Conservation (phyloP, 2,329 filamentous ascomycete genomes). For the Sarocladiaceae sp. region DNA sequence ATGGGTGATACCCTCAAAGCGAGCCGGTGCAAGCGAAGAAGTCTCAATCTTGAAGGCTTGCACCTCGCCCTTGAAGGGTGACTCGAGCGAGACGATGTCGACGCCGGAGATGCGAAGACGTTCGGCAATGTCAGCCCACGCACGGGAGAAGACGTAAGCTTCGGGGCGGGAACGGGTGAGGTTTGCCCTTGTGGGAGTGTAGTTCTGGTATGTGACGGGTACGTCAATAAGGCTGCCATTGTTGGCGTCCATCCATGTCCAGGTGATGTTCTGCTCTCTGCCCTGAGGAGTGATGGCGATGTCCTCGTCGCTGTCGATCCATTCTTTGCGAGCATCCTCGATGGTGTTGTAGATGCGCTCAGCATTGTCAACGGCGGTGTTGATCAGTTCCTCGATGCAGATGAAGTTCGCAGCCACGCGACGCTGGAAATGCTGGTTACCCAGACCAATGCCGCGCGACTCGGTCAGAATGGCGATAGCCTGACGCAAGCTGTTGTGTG, state of each 20-base stretch:
- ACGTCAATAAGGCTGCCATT: slow-evolving; percentile 22
- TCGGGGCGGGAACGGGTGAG: slow-evolving; percentile 24
- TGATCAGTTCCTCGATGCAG: slow-evolving; percentile 21
- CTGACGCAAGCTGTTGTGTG: slow-evolving; percentile 23
- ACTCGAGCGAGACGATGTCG: slow-evolving; percentile 17
- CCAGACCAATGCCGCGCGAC: slow-evolving; percentile 25
- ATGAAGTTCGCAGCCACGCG: slow-evolving; percentile 22
- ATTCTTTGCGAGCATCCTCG: slow-evolving; percentile 20
- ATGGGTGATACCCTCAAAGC: slow-evolving; percentile 22
- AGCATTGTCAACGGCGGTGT: slow-evolving; percentile 24
- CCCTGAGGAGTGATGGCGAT: slow-evolving; percentile 24
- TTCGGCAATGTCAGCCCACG: slow-evolving; percentile 22
- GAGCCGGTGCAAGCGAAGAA: slow-evolving; percentile 13
- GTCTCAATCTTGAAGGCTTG: slow-evolving; percentile 21
- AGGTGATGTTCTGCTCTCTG: slow-evolving; percentile 15
- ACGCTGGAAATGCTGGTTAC: slow-evolving; percentile 25
- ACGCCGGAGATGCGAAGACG: slow-evolving; percentile 21
- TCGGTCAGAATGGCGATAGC: slow-evolving; percentile 25
- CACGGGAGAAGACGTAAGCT: slow-evolving; percentile 23
- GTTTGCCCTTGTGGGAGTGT: slow-evolving; percentile 21
- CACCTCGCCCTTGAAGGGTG: slow-evolving; percentile 20
- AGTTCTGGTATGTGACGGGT: slow-evolving; percentile 23
- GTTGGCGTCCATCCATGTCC: slow-evolving; percentile 21
- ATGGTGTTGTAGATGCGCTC: slow-evolving; percentile 21
- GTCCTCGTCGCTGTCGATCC: slow-evolving; percentile 21